Base-by-base conservation (phyloP, 306 rosid species). In the Rosa persica region DNA sequence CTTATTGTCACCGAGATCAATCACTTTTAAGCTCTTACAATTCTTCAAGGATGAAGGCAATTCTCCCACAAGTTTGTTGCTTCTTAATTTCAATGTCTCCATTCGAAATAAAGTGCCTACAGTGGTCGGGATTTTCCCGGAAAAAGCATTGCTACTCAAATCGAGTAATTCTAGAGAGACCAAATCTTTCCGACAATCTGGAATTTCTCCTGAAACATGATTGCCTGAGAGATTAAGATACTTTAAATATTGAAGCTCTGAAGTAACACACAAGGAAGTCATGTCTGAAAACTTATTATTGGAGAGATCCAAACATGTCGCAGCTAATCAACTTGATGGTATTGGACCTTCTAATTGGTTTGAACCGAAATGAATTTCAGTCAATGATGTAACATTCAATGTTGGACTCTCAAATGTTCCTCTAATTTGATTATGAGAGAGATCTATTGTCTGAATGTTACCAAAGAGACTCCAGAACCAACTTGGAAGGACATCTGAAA, bases 1-100 rank as follows among this genome's bases (percentile, higher is more conserved):
- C 3, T 36, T 6, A 46, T 80, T 77, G 16, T 44, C 48, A 4
- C 22, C 75, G 4, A 84, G 36, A 74, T 84, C 82, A 19, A 84
- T 0, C 4, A 40, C 12, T 5, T 0, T 0, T 17, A 84, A 57
- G 1, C 1, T 42, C 0, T 15, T 40, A 13, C 74, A 81, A 17
- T 70, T 51, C 23, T 43, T 62, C 43, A 76, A 8, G 25, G 42
- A 55, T 11, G 47, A 27, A 5, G 81, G 78, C 38, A 81, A 15
- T 12, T 22, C 19, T 10, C 82, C 82, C 0, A 27, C 43, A 34
- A 84, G 7, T 0, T 4, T 30, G 16, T 84, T 84, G 8, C 49
- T 60, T 2, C 72, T 65, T 12, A 80, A 79, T 2, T 27, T 0
- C 52, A 83, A 1, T 6, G 22, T 0, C 9, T 13, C 0, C 4